Evolutionary conservation across 257 asterid genomes (phyloP), one percentile per base, ranked within the genome.

Genomic region (Gynochthodes officinalis): DNA sequence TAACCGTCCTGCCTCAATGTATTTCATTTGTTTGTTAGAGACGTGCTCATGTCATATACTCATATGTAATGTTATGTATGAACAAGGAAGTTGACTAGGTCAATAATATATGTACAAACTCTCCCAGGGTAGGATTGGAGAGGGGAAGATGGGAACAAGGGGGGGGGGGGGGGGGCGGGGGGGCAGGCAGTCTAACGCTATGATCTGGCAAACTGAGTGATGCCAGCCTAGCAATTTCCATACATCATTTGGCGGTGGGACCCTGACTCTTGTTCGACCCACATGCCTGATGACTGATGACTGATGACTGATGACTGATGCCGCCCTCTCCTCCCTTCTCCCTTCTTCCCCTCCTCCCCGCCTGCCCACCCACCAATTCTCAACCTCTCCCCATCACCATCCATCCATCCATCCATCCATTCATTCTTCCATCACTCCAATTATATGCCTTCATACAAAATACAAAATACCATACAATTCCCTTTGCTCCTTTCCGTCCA

Each of bases 141-240:
- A n/a, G 21, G 43, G 35, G 66, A 78, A 70, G 58, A 9, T 18
- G 58, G 82, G n/a, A n/a, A n/a, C n/a, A n/a, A n/a, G n/a, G n/a
- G n/a, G n/a, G n/a, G n/a, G n/a, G n/a, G n/a, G n/a, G n/a, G n/a
- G n/a, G n/a, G n/a, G n/a, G n/a, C n/a, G n/a, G 70, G 78, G 86
- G 91, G 79, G 79, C 86, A 72, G 67, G 62, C 37, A 32, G 52
- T 70, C 68, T 63, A 70, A 52, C 71, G 67, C 54, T 74, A 54
- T 89, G 97, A 91, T 87, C 93, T 91, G 97, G 96, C 96, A 83
- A 23, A 81, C 83, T 78, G 73, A 88, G 89, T 89, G 91, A 85
- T 82, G 95, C 92, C 96, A 91, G 96, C 84, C 96, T 88, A 85
- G 91, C 91, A 85, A 50, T 84, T 83, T 69, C 87, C 81, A 81